Evolutionary conservation across 1,284 basidiomycete species (phyloP), one percentile per base, ranked within the genome.

Genomic region (Malassezia vespertilionis): DNA sequence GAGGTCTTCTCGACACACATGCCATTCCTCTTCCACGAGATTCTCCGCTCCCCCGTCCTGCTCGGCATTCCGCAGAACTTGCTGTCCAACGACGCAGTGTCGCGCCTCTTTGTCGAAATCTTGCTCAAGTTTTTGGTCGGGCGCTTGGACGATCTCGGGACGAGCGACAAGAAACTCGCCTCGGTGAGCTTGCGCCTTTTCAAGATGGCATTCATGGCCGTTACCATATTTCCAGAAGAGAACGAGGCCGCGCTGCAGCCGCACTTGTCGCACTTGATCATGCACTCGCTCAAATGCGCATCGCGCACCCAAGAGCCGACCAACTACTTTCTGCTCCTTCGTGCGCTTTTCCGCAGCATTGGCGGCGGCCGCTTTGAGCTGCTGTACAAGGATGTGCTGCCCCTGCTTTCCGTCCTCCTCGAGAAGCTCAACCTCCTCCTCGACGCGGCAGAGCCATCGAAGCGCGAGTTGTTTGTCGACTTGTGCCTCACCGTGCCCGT

Each of bases 301-400:
- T 84, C 87, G 34, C 89, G 89, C 71, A 83, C 91, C 1, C 77
- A 82, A 22, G 88, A 89, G 66, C 86, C 93, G 1, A 81, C 82
- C 3, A 85, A 93, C 69, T 97, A 96, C 72, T 93, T 89, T 72
- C 81, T 89, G 65, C 79, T 97, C n/a, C 79, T 99, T 11, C 80
- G 89, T 42, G 86, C 85, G 0, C 78, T 99, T 34, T 99, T 99
- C 76, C 81, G 91, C 44, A 87, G 89, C 10, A 97, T 99, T 52
- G 93, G 95, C n/a, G 90, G 88, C 1, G 93, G 91, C 8, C 78
- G 86, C 21, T 96, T 95, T 71, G 93, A 97, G 71, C 77, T 86
- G 31, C 75, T 97, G 34, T 99, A 97, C 76, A 90, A 91, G 69
- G 91, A 95, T 65, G 90, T 99, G 5, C 76, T 96, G 11, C 91